phyloP scores from a whole-genome alignment of 805 yeast genomes.

The Danielozyma ontarioensis region DNA sequence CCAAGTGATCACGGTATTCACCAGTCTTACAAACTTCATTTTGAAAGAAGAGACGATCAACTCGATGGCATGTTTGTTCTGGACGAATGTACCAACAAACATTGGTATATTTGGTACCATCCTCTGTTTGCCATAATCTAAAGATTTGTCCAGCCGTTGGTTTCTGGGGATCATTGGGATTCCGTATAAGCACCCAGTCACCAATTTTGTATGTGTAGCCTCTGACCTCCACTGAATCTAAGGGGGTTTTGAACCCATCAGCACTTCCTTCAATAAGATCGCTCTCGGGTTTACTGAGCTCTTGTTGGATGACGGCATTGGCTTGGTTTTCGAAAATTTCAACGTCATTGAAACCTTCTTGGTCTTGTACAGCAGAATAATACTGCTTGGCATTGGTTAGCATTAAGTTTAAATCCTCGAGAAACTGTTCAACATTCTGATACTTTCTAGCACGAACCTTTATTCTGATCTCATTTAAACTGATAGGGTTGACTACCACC shows the following conservation, averaged over 20 bases:
- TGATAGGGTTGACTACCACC: constrained; percentile 53
- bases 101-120: constrained; percentile 77
- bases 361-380: constrained; percentile 47
- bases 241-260: constrained; percentile 61
- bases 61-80: constrained; percentile 94
- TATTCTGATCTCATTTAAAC: constrained; percentile 69
- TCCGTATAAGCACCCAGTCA: constrained; percentile 87
- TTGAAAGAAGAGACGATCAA: constrained; percentile 81
- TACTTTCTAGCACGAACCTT: constrained; percentile 84
- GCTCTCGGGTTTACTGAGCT: constrained; percentile 75
- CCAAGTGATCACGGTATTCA: constrained; percentile 90
- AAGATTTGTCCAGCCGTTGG: constrained; percentile 94
- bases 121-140: constrained; percentile 89
- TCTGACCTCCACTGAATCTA: constrained; percentile 66
- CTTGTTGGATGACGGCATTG: constrained; percentile 54
- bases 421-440: constrained; percentile 65
- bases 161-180: constrained; percentile 81
- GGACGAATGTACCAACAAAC: constrained; percentile 98
- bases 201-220: constrained; percentile 80
- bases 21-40: constrained; percentile 97
- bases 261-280: constrained; percentile 49
- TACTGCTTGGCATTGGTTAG: constrained; percentile 68
- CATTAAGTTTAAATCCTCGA: constrained; percentile 71
- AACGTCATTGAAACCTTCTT: constrained; percentile 59
- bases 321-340: constrained; percentile 57